Percentiles rank a stretch among this genome's conserved stretches.
These are phyloP conservation scores for Punica granatum DNA, from an alignment of 345 rosid species.

Conservation along the genomic window DNA sequence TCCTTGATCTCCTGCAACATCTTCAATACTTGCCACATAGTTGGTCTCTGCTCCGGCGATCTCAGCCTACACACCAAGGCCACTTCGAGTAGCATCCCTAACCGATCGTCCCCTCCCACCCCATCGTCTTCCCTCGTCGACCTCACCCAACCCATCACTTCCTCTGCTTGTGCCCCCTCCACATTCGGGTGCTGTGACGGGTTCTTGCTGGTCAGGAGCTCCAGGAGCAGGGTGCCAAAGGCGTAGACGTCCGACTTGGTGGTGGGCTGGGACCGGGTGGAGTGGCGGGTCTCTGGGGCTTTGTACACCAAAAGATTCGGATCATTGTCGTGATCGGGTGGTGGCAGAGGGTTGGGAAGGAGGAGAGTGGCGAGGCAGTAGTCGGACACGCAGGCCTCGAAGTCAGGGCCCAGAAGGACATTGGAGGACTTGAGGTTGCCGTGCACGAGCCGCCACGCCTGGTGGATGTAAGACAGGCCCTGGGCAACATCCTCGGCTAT, in stretches of 20 bases:
- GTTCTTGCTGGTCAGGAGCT: constrained; percentile 66
- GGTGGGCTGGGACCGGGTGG: constrained; percentile 23
- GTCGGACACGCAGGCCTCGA: constrained; percentile 76
- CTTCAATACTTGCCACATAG: constrained; percentile 96
- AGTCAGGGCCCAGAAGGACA: constrained; percentile 80
- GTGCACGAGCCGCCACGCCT: constrained; percentile 88
- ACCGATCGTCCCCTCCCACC: constrained; percentile 33
- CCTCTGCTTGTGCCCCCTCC: constrained; percentile 16
- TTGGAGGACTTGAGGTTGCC: constrained; percentile 85
- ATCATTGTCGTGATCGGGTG: constrained; percentile 20
- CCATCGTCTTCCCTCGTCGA: constrained; percentile 50
- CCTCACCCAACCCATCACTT: constrained; percentile 53
- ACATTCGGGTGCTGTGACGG: constrained; percentile 53
- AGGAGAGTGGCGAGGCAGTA: constrained; percentile 64
- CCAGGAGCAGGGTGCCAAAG: constrained; percentile 66
- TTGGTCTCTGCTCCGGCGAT: constrained; percentile 85
- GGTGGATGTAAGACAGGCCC: constrained; percentile 91
- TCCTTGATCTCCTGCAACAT: constrained; percentile 90
- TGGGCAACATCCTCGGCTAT: constrained; percentile 93
- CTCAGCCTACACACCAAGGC: constrained; percentile 53
- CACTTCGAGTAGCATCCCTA: constrained; percentile 71
- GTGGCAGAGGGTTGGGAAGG: constrained; percentile 13
- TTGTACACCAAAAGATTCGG: constrained; percentile 30
- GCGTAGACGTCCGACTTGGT: constrained; percentile 70
- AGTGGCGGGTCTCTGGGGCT: constrained; percentile 51